Percentiles rank a stretch among this genome's conserved stretches.
Conservation (phyloP, 371 early-diverging fungal genomes). For the Mortierella sp. region DNA sequence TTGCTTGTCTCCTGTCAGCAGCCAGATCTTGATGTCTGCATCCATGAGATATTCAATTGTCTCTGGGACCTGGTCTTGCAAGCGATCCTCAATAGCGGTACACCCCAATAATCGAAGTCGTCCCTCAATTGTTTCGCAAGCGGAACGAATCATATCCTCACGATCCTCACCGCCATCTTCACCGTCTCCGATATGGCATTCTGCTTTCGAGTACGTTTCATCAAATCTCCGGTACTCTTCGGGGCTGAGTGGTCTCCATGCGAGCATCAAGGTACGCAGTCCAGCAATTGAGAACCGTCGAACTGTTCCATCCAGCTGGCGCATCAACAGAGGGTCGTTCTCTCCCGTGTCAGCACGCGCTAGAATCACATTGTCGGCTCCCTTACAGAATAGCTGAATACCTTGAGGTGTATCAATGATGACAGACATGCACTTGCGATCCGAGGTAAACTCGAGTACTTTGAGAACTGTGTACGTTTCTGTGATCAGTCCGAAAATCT, state of each 20-base stretch:
- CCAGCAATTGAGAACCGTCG: slow-evolving; percentile 72
- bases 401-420: slow-evolving; percentile 59
- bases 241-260: slow-evolving; percentile 71
- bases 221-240: slow-evolving; percentile 77
- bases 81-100: slow-evolving; percentile 83
- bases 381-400: slow-evolving; percentile 69
- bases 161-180: slow-evolving; percentile 63
- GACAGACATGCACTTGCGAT: slow-evolving; percentile 68
- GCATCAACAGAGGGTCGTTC: slow-evolving; percentile 48
- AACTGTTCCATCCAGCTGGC: slow-evolving; percentile 59
- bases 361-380: slow-evolving; percentile 71
- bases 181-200: slow-evolving; percentile 67
- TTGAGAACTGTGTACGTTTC: slow-evolving; percentile 59
- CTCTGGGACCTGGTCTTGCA: slow-evolving; percentile 88
- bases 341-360: slow-evolving; percentile 56
- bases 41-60: slow-evolving; percentile 81
- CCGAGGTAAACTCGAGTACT: slow-evolving; percentile 62
- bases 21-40: slow-evolving; percentile 89
- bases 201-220: slow-evolving; percentile 73
- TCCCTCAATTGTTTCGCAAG: slow-evolving; percentile 77
- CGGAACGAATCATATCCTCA: slow-evolving; percentile 70
- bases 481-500: slow-evolving; percentile 54
- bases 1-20: slow-evolving; percentile 96
- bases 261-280: slow-evolving; percentile 82
- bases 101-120: slow-evolving; percentile 71